phyloP scores from a whole-genome alignment of 2,329 filamentous ascomycete genomes.

The Dichotomopilus funicola region DNA sequence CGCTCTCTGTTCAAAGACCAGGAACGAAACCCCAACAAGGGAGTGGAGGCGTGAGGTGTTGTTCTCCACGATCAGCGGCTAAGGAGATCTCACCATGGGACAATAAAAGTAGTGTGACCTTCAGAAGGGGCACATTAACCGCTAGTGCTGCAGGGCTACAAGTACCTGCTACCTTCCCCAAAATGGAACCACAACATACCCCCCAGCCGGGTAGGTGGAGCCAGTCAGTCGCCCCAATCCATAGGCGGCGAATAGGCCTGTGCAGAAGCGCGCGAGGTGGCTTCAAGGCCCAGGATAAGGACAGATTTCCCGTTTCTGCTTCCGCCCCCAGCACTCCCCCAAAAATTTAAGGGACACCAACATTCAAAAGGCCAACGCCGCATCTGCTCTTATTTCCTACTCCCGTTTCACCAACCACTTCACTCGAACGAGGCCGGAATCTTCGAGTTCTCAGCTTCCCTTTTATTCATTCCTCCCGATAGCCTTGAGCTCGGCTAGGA shows the following conservation, averaged over 20 bases:
- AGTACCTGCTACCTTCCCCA: slow-evolving; percentile 8
- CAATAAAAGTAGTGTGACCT: slow-evolving; percentile 4
- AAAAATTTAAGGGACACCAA: slow-evolving; percentile 14
- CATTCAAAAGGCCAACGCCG: slow-evolving; percentile 12
- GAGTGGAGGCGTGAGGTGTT: not conserved
- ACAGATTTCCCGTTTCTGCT: slow-evolving; percentile 22
- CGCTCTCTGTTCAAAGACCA: too few relatives aligned
- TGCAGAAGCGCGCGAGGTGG: slow-evolving; percentile 20
- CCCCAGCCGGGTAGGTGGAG: not conserved
- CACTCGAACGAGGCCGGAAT: slow-evolving; percentile 7
- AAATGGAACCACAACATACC: not conserved
- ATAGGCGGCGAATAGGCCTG: slow-evolving; percentile 13
- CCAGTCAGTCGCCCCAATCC: slow-evolving; percentile 2
- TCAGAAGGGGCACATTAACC: not conserved
- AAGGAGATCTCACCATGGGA: not conserved
- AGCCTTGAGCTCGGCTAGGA: slow-evolving; percentile 2
- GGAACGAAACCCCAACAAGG: not conserved
- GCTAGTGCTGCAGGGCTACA: slow-evolving; percentile 9
- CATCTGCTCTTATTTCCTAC: slow-evolving; percentile 4
- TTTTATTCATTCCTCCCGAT: slow-evolving; percentile 6
- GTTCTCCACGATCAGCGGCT: not conserved
- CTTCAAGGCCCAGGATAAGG: slow-evolving; percentile 22
- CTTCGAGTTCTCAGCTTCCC: slow-evolving; percentile 7
- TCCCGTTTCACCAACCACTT: slow-evolving; percentile 6
- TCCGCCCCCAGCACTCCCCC: not conserved